Percentiles rank a stretch among this genome's conserved stretches.
phyloP scores from a whole-genome alignment of 2,329 filamentous ascomycete genomes.

The Diaporthe vexans region DNA sequence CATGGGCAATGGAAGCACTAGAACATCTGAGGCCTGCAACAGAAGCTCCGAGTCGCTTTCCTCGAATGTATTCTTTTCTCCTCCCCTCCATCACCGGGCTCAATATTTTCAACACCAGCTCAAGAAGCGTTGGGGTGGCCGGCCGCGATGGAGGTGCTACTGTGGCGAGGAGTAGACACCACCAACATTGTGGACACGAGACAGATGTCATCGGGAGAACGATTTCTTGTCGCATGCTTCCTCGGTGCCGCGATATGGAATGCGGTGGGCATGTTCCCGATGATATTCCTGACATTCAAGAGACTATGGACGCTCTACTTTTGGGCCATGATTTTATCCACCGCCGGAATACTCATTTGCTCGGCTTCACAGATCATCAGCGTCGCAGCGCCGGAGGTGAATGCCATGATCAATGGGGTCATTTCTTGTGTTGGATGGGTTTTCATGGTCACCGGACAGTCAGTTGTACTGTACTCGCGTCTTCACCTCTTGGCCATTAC shows the following conservation, averaged over 20 bases:
- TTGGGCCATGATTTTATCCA: constrained; percentile 26
- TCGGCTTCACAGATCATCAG: constrained; percentile 20
- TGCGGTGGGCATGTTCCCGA: constrained; percentile 23
- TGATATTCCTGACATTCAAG: constrained; percentile 34
- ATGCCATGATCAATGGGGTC: neutral
- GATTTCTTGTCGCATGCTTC: constrained; percentile 31
- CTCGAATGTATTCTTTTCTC: neutral
- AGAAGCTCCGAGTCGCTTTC: neutral
- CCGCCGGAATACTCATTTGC: constrained; percentile 25
- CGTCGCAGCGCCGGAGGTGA: constrained; percentile 1
- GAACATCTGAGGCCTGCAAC: neutral
- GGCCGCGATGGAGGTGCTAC: neutral
- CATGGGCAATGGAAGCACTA: neutral
- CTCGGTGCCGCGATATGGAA: constrained; percentile 30
- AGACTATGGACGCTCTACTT: constrained; percentile 33
- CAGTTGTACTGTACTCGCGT: constrained; percentile 69
- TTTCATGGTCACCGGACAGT: constrained; percentile 68
- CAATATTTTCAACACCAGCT: neutral
- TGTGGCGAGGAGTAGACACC: constrained; percentile 29
- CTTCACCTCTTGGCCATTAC: constrained; percentile 66
- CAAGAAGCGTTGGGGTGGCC: neutral
- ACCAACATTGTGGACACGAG: constrained; percentile 30
- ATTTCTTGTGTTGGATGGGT: constrained; percentile 60
- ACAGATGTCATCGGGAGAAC: constrained; percentile 17
- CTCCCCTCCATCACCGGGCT: neutral